Base-by-base conservation (phyloP, 371 early-diverging fungal genomes). In the Mycotypha africana region DNA sequence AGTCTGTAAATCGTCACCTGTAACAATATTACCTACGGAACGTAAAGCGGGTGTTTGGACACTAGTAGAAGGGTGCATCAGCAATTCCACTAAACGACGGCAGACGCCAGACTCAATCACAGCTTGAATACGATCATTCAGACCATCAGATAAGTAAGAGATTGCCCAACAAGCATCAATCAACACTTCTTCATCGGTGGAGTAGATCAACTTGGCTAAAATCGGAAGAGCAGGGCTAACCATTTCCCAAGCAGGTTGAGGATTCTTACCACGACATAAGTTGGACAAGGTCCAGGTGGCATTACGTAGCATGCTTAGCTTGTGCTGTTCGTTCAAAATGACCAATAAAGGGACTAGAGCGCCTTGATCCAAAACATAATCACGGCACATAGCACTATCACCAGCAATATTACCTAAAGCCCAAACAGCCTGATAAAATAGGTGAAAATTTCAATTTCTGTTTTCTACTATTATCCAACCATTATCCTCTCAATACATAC, bases 371-470 rank as follows among this genome's bases (percentile, higher is more conserved):
- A 99, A 79, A 15, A 98, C 97, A 64, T 75, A 84, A 70, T 99
- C 97, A 47, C 99, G 88, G 67, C 93, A 95, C 9, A 65, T 62
- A 42, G 99, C 89, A 56, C 89, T 88, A 78, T 99, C 99, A 45
- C 99, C 99, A 32, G 99, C 97, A 79, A 99, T 99, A 77, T 99
- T 99, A 51, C 99, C 99, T 32, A 99, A 81, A 10, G 99, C 99
- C 99, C 99, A 99, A 32, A 99, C 98, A 42, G 96, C 96, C 84
- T 90, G 42, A 9, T n/a, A n/a, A n/a, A n/a, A n/a, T n/a, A n/a
- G n/a, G n/a, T n/a, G n/a, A 25, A 8, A 10, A n/a, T 15, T 12
- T n/a, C 38, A 42, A 34, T 9, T 28, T 12, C 9, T 1, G 9
- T 6, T 32, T 36, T 42, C 14, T 35, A 12, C 21, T 26, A 4